Evolutionary conservation across 176 grass and related monocot species (phyloP), one percentile per base, ranked within the genome.

Genomic region (Carex cristatella): DNA sequence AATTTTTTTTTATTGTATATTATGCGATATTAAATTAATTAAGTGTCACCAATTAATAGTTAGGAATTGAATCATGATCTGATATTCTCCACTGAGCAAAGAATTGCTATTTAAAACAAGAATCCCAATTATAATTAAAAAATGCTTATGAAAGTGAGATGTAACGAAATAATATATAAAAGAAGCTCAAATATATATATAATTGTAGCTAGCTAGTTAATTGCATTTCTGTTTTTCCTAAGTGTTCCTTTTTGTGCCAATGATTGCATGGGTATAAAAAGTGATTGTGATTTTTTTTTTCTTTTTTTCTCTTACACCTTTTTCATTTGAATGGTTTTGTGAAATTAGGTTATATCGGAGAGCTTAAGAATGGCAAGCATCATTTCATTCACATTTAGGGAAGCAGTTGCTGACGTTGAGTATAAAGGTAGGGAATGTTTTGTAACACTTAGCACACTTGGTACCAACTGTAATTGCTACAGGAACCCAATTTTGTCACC

Each of bases 281-380:
- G 80, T 88, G 86, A 90, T 74, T 59, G 64, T 63, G 18, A 80
- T 73, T 79, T 49, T 69, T 69, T 58, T 13, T 7, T 58, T 48
- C 23, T 7, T 32, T 65, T 32, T 48, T 71, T 48, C 19, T 10
- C 4, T 44, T 48, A 5, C 28, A 58, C 28, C 2, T 44, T 72
- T 85, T 85, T 48, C 15, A 61, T 16, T 63, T 76, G 30, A 23
- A 85, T 38, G 71, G 46, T 67, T 69, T 6, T 79, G 74, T 83
- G 63, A 83, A 83, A 66, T 56, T 84, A 95, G 96, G 91, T 96
- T 74, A 94, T 99, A 92, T 92, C 88, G 85, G 97, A 99, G 88
- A 96, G 90, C 90, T 88, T 99, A 84, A 94, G 97, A 83, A 94
- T 96, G 91, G 93, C 97, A 4, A 99, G 97, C 78, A 92, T 99